phyloP scores from a whole-genome alignment of 805 yeast species.

The Ascoidea asiatica region DNA sequence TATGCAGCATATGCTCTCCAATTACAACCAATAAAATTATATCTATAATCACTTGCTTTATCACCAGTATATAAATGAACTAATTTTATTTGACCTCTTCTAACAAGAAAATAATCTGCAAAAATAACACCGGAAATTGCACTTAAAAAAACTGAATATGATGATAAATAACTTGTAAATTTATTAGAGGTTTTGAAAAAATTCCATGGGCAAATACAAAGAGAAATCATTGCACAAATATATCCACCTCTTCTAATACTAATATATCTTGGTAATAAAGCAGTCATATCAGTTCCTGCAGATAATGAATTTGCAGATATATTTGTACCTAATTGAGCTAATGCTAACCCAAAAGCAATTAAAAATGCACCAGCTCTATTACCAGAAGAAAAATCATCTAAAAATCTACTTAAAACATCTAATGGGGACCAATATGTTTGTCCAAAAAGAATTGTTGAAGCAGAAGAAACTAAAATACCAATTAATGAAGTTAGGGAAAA shows the following conservation, averaged over 20 bases:
- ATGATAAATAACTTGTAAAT: slow-evolving; percentile 70
- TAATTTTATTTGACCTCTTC: slow-evolving; percentile 57
- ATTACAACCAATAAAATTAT: slow-evolving; percentile 49
- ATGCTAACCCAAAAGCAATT: slow-evolving; percentile 53
- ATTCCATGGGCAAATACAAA: slow-evolving; percentile 76
- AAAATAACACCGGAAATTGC: slow-evolving; percentile 70
- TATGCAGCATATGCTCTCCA: slow-evolving; percentile 82
- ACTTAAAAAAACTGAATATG: slow-evolving; percentile 72
- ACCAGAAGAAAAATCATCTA: slow-evolving; percentile 39
- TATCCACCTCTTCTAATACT: slow-evolving; percentile 74
- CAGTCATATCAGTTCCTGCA: slow-evolving; percentile 63
- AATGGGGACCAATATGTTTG: slow-evolving; percentile 75
- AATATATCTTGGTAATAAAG: slow-evolving; percentile 46
- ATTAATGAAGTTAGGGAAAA: slow-evolving; percentile 73
- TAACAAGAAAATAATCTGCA: slow-evolving; percentile 56
- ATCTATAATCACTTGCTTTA: slow-evolving; percentile 38
- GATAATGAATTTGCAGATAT: slow-evolving; percentile 60
- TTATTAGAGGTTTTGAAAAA: slow-evolving; percentile 53
- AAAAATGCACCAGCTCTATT: slow-evolving; percentile 73
- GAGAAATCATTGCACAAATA: slow-evolving; percentile 59
- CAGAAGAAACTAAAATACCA: slow-evolving; percentile 76
- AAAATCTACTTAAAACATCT: slow-evolving; percentile 54
- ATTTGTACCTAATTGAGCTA: slow-evolving; percentile 72
- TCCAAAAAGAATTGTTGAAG: slow-evolving; percentile 55
- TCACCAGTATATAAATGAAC: slow-evolving; percentile 47